These are phyloP conservation scores for Inosperma sp. DNA, from an alignment of 768 basidiomycete genomes.

Conservation along the genomic window DNA sequence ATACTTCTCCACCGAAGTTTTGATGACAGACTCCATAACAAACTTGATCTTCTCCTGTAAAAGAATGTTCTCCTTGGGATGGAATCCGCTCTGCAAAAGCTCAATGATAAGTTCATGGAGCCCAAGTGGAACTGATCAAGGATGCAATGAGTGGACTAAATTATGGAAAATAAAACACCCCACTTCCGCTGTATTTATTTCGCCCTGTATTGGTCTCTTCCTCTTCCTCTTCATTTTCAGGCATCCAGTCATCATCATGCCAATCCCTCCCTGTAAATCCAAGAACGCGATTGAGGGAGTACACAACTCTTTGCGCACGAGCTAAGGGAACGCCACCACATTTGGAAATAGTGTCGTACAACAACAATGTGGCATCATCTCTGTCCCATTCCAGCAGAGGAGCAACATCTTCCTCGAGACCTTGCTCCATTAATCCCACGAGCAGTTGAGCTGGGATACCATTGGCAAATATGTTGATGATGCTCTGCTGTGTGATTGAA, in stretches of 20 bases:
- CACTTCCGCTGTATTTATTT: conserved; percentile 38
- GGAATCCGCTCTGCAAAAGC: conserved; percentile 63
- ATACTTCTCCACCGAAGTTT: conserved; percentile 51
- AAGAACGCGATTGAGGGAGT: conserved; percentile 51
- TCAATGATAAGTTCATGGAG: conserved; percentile 50
- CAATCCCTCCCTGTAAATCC: conserved; percentile 46
- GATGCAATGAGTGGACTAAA: neutral
- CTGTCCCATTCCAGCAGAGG: conserved; percentile 52
- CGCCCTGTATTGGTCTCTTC: conserved; percentile 30
- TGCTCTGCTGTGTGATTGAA: conserved; percentile 48
- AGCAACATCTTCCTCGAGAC: conserved; percentile 44
- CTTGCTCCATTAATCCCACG: conserved; percentile 44
- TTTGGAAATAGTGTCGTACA: conserved; percentile 49
- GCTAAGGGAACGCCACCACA: conserved; percentile 42
- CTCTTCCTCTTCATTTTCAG: conserved; percentile 21
- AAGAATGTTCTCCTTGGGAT: conserved; percentile 34
- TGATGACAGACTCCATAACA: conserved; percentile 43
- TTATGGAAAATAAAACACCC: conserved; percentile 4
- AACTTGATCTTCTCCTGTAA: conserved; percentile 46
- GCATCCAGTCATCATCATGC: conserved; percentile 22
- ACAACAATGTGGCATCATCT: conserved; percentile 39
- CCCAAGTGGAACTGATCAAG: conserved; percentile 30
- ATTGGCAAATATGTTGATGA: conserved; percentile 60
- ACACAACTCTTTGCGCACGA: conserved; percentile 42
- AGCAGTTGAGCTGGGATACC: conserved; percentile 46